These are phyloP conservation scores for Schizonepeta tenuifolia DNA, from an alignment of 257 asterid genomes.

Conservation along the genomic window DNA sequence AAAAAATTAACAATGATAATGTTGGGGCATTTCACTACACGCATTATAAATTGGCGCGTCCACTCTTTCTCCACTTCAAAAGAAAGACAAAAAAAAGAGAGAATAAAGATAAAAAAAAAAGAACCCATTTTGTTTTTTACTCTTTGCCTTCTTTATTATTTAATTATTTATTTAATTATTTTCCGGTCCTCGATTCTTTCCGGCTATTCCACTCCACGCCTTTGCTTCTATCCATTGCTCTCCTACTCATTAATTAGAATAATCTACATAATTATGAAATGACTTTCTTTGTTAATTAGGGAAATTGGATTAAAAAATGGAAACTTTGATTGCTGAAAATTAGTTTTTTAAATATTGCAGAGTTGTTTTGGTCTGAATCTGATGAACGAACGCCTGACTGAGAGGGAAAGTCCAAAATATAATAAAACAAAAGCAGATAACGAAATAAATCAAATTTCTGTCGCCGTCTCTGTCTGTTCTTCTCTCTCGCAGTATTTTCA, in stretches of 20 bases:
- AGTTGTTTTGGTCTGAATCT: constrained; percentile 21
- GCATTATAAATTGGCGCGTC: constrained; percentile 45
- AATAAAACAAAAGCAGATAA: constrained; percentile 31
- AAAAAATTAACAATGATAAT: constrained; percentile 37
- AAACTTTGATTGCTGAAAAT: background rate
- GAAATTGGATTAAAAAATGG: constrained; percentile 22
- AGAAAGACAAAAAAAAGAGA: background rate
- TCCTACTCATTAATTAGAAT: constrained; percentile 13
- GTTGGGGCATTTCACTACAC: constrained; percentile 45
- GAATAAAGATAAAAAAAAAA: background rate
- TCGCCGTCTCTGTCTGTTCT: background rate
- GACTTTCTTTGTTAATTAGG: constrained; percentile 11
- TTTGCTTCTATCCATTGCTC: constrained; percentile 50
- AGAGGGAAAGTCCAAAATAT: constrained; percentile 28
- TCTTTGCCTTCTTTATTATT: constrained; percentile 1
- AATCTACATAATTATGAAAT: background rate
- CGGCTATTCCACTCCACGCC: constrained; percentile 62
- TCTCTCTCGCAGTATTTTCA: background rate
- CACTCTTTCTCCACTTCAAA: constrained; percentile 11
- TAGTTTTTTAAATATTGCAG: background rate
- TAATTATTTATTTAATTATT: constrained; percentile 2
- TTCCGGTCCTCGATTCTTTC: constrained; percentile 58
- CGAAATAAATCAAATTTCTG: constrained; percentile 8
- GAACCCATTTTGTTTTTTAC: background rate
- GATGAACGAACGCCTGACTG: constrained; percentile 34